Percentiles rank a stretch among this genome's conserved stretches.
phyloP scores from a whole-genome alignment of 2,329 filamentous ascomycete genomes.

The Tolypocladium tropicale region DNA sequence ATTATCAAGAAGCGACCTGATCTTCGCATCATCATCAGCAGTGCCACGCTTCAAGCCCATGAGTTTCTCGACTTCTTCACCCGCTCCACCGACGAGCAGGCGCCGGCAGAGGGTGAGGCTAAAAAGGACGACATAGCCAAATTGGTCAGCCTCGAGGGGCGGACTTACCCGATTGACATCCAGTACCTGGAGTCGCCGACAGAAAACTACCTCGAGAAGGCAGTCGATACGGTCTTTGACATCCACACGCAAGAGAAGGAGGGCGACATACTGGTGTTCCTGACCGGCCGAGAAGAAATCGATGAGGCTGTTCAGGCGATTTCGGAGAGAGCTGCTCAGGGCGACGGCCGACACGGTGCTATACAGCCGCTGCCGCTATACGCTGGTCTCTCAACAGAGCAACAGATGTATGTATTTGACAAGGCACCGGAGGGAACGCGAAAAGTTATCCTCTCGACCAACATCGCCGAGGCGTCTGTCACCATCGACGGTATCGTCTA shows the following conservation, averaged over 20 bases:
- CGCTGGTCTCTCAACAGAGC: constrained; percentile 77
- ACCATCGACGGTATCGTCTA: constrained; percentile 89
- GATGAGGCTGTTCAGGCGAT: constrained; percentile 72
- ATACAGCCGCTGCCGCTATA: constrained; percentile 60
- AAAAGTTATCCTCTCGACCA: constrained; percentile 89
- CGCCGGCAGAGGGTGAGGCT: constrained; percentile 13
- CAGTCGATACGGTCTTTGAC: constrained; percentile 73
- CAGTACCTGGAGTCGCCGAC: constrained; percentile 69
- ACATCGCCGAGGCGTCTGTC: constrained; percentile 92
- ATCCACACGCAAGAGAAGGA: constrained; percentile 73
- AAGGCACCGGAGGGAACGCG: constrained; percentile 69
- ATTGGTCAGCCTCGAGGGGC: constrained; percentile 79
- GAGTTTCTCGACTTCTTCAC: constrained; percentile 74
- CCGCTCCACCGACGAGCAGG: constrained; percentile 24
- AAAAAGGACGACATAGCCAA: constrained; percentile 18
- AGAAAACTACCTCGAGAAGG: constrained; percentile 79
- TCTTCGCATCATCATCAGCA: constrained; percentile 81
- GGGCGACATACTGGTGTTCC: constrained; percentile 83
- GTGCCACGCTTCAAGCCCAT: constrained; percentile 85
- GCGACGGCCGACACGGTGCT: constrained; percentile 27
- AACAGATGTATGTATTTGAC: constrained; percentile 94
- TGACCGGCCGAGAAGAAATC: constrained; percentile 91
- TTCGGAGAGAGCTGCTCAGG: constrained; percentile 55
- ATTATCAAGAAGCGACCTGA: constrained; percentile 72
- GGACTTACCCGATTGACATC: constrained; percentile 80